Base-by-base conservation (phyloP, 225 moss, liverwort and hornwort genomes). In the Asterella californica region DNA sequence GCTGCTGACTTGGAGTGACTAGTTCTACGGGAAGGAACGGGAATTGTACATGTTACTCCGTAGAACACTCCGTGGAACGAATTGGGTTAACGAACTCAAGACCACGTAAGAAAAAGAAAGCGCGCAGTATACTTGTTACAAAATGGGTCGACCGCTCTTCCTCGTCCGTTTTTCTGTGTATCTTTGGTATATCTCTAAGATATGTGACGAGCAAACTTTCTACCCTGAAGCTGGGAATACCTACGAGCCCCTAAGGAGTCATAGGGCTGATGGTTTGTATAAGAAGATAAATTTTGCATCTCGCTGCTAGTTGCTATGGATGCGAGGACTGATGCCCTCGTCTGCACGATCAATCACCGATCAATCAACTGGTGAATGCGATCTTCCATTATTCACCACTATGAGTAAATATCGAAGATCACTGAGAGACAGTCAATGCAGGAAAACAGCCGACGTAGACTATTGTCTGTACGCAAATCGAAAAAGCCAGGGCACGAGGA, bases 401-500 rank as follows among this genome's bases (percentile, higher is more conserved):
- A 18, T 33, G 19, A 53, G n/a, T 73, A 74, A 53, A 21, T 49
- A 27, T 49, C 27, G 24, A 70, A 70, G 37, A 70, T 70, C 69
- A 30, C 32, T 2, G 74, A 17, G 15, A 12, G 50, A 49, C 4
- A 27, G 72, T 9, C 50, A 14, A 29, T 33, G 67, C 0, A 36
- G 17, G 53, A 53, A 53, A 53, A 47, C 5, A 71, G 46, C 42
- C 4, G 70, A 17, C 11, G 42, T 18, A 71, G 2, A 63, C 74
- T 79, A 83, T 50, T 76, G 81, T 76, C 76, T 81, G 71, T 81
- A 86, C 37, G 82, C 86, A 76, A 86, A 86, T 17, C 86, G 86
- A 47, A 86, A 86, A 32, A 86, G 83, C 86, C 86, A 86, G 34
- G 86, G 86, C 38, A 86, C 57, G n/a, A 86, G 76, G 65, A 86